A percentile compares a stretch with the other conserved stretches of the same genome.
phyloP scores from a whole-genome alignment of 1,284 basidiomycete species.

The Anthracocystis panici-leucophaei region DNA sequence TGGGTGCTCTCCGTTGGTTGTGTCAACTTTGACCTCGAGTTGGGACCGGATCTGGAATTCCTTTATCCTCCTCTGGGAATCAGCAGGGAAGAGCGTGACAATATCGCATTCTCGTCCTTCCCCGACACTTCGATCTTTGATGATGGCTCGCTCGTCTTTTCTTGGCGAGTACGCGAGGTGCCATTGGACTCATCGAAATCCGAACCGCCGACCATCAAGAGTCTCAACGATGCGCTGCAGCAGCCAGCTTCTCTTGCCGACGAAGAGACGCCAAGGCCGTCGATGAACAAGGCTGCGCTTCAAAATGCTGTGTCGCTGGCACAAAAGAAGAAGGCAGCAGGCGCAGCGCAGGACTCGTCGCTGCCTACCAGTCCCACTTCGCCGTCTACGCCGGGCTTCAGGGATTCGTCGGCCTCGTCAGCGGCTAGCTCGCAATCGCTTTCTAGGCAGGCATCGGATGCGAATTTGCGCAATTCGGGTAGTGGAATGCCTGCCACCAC shows the following conservation, averaged over 20 bases:
- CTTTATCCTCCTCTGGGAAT: conserved; percentile 78
- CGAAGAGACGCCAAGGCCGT: conserved; percentile 48
- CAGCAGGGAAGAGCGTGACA: conserved; percentile 78
- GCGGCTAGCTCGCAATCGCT: conserved; percentile 19
- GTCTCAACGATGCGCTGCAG: conserved; percentile 32
- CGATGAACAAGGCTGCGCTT: conserved; percentile 44
- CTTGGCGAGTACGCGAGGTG: conserved; percentile 66
- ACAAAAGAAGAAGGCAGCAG: conserved; percentile 20
- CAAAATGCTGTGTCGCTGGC: conserved; percentile 27
- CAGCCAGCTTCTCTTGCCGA: conserved; percentile 11
- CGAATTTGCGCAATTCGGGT: conserved; percentile 26
- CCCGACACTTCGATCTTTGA: conserved; percentile 79
- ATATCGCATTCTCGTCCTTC: conserved; percentile 93
- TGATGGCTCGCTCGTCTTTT: conserved; percentile 62
- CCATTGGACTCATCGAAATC: conserved; percentile 55
- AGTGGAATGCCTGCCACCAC: conserved; percentile 10
- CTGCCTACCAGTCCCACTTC: conserved; percentile 25
- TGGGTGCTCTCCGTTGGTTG: conserved; percentile 67
- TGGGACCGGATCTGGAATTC: conserved; percentile 84
- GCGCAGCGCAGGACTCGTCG: conserved; percentile 10
- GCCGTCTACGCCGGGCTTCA: conserved; percentile 22
- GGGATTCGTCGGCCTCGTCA: conserved; percentile 36
- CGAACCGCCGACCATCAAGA: conserved; percentile 52
- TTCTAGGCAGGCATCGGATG: conserved; percentile 36
- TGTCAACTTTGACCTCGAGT: conserved; percentile 68